Evolutionary conservation across 73 alveolate species (phyloP).

Genomic region (Tetrahymena malaccensis): DNA sequence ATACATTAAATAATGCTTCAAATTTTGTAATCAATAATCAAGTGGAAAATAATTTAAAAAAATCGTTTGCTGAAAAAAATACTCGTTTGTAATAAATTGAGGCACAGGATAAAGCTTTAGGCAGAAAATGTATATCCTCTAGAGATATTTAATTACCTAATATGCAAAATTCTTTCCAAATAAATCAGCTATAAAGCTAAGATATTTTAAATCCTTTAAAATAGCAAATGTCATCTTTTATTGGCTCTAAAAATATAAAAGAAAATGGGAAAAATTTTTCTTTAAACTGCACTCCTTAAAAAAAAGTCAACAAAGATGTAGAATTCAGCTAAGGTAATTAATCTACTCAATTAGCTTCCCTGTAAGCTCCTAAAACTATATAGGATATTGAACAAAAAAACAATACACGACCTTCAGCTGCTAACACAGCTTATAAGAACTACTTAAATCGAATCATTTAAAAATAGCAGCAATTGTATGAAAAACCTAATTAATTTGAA

Average conservation of each 20-base stretch:
- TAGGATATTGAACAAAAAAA: background rate
- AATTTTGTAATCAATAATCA: too few relatives aligned
- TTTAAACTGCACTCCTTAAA: background rate
- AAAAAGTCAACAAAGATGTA: background rate
- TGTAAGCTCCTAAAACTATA: too few relatives aligned
- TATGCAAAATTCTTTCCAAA: background rate
- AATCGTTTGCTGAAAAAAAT: background rate
- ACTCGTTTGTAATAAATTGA: background rate
- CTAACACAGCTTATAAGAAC: background rate
- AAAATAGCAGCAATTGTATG: background rate
- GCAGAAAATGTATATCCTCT: background rate
- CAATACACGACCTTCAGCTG: background rate
- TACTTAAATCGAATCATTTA: background rate
- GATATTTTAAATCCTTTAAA: background rate
- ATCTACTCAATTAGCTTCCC: background rate
- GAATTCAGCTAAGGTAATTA: background rate
- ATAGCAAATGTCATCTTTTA: background rate
- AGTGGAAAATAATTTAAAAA: background rate
- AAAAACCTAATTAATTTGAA: background rate
- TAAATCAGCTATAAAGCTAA: background rate
- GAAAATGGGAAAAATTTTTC: background rate
- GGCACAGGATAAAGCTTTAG: background rate
- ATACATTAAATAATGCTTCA: background rate
- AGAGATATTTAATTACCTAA: background rate
- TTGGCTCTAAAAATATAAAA: background rate